Conservation (phyloP, 768 basidiomycete genomes). For the Udeniomyces megalosporus region DNA sequence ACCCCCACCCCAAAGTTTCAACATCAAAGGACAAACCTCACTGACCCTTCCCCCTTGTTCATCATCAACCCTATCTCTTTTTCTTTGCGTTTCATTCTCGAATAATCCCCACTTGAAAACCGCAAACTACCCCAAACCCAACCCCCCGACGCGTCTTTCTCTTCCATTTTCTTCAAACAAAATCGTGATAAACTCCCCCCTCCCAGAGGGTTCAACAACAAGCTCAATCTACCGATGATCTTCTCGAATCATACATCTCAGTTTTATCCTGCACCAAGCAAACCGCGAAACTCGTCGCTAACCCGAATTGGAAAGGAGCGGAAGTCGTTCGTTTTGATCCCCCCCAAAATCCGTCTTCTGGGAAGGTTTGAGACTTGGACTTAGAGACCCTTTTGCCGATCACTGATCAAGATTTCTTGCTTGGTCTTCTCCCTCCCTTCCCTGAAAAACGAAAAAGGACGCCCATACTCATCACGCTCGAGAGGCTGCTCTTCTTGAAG, state of each 20-base stretch:
- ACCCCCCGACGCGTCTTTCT: not conserved
- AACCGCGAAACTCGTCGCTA: not conserved
- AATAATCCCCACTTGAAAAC: not conserved
- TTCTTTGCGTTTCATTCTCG: not conserved
- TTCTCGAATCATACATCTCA: conserved; percentile 3
- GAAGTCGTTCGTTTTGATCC: not conserved
- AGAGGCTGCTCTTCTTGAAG: not conserved
- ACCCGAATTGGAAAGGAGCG: not conserved
- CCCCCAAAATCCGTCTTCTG: not conserved
- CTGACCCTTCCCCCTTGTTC: not conserved
- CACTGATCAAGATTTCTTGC: not conserved
- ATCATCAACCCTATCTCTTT: not conserved
- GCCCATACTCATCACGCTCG: not conserved
- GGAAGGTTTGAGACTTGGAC: not conserved
- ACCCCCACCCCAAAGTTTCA: not conserved
- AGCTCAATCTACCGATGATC: not conserved
- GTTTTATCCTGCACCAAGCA: not conserved
- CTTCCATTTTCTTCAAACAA: too few relatives aligned
- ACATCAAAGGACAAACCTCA: not conserved
- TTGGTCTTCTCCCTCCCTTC: not conserved
- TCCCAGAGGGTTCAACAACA: not conserved
- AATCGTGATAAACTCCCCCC: too few relatives aligned
- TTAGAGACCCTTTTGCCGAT: too few relatives aligned
- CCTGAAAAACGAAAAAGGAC: not conserved
- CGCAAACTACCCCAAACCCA: not conserved